These are phyloP conservation scores for Nannizzia gypsea DNA, from an alignment of 2,329 filamentous ascomycete genomes.

Conservation along the genomic window DNA sequence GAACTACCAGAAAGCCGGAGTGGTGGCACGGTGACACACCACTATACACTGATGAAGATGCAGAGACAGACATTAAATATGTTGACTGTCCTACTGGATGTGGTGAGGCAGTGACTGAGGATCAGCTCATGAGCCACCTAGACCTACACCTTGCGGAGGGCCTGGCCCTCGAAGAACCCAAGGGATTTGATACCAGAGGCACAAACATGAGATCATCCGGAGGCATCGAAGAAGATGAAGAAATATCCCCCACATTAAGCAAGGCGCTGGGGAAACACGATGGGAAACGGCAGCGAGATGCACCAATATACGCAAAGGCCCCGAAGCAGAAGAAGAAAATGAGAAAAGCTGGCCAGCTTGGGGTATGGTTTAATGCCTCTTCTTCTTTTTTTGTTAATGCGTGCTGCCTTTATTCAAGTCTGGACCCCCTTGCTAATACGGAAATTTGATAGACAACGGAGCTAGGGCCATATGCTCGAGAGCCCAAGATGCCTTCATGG, in stretches of 20 bases:
- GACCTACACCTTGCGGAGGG: constrained; percentile 47
- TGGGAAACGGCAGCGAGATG: background rate
- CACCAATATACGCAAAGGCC: background rate
- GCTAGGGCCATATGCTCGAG: constrained; percentile 59
- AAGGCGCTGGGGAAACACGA: background rate
- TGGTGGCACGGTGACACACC: background rate
- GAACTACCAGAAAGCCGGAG: background rate
- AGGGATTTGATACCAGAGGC: background rate
- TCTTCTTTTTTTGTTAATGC: background rate
- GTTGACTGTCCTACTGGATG: constrained; percentile 48
- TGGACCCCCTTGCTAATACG: background rate
- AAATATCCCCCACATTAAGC: background rate
- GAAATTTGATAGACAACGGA: constrained; percentile 40
- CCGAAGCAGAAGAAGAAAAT: constrained; percentile 5
- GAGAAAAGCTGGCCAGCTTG: background rate
- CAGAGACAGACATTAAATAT: constrained; percentile 25
- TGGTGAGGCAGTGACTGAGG: constrained; percentile 43
- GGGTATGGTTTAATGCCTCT: constrained; percentile 2
- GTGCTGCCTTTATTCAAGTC: background rate
- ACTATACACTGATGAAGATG: background rate
- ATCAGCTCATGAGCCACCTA: constrained; percentile 47
- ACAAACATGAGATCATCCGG: background rate
- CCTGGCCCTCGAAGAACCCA: constrained; percentile 32
- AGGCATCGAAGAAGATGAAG: background rate
- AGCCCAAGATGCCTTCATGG: constrained; percentile 63